Evolutionary conservation across 306 rosid genomes (phyloP).

Genomic region (Potentilla sterilis): DNA sequence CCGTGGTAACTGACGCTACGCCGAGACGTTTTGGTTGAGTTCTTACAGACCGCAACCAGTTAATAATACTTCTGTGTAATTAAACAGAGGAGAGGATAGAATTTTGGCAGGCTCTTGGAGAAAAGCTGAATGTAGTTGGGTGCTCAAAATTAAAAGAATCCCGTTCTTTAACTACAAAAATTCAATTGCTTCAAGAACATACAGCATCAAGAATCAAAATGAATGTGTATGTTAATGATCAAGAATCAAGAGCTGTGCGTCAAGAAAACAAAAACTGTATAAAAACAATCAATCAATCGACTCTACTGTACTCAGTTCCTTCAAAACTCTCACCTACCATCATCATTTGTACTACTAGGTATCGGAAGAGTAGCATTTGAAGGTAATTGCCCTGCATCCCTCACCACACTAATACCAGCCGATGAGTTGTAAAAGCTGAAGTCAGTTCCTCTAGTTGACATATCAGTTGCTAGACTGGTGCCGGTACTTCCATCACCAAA

Average conservation of each 20-base stretch:
- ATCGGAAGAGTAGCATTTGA: neutral
- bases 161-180: neutral
- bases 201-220: neutral
- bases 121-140: neutral
- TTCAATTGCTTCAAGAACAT: neutral
- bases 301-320: neutral
- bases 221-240: neutral
- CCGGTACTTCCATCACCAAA: neutral
- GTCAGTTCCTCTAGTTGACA: constrained; percentile 25
- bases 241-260: neutral
- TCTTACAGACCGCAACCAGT: too few relatives aligned
- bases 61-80: too few relatives aligned
- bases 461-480: constrained; percentile 20
- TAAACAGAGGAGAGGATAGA: too few relatives aligned
- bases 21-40: too few relatives aligned
- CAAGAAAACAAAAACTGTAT: neutral
- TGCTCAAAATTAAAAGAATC: neutral
- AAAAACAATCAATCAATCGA: too few relatives aligned
- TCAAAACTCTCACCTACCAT: neutral
- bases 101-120: too few relatives aligned
- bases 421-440: constrained; percentile 31
- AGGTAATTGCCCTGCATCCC: constrained; percentile 28
- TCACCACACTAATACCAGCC: constrained; percentile 31
- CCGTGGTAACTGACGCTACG: too few relatives aligned
- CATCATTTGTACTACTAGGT: neutral